Evolutionary conservation across 176 grass and related monocot species (phyloP).

Genomic region (Paspalum notatum): DNA sequence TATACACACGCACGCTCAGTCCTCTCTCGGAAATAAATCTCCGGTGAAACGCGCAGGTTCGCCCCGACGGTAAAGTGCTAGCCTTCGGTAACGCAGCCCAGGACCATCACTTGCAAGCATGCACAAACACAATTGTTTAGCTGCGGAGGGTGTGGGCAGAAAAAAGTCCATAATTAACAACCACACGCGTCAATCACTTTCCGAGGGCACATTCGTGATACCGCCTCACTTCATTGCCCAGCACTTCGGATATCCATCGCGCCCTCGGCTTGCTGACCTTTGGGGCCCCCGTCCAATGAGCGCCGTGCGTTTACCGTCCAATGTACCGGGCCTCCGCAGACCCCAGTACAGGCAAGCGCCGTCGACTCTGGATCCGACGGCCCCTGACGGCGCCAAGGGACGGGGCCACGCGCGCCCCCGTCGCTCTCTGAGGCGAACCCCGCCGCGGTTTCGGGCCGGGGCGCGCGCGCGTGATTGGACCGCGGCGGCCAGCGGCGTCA

Average conservation of each 20-base stretch:
- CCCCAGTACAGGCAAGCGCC: background rate
- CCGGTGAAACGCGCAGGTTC: too few species aligned
- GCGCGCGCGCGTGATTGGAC: constrained; percentile 11
- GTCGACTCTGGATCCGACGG: constrained; percentile 23
- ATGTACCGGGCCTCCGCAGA: background rate
- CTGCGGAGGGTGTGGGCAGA: background rate
- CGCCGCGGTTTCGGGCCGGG: background rate
- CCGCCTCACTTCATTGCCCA: background rate
- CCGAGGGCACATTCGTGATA: background rate
- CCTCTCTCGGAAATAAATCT: too few species aligned
- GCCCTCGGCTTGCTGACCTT: background rate
- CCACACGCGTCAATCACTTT: background rate
- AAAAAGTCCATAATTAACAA: constrained; percentile 8
- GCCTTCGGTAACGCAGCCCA: background rate
- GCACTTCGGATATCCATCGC: background rate
- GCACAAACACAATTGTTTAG: background rate
- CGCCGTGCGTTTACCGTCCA: background rate
- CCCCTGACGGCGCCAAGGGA: too few species aligned
- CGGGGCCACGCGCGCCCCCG: background rate
- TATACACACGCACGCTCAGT: too few species aligned
- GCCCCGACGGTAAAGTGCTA: too few species aligned
- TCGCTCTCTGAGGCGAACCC: background rate
- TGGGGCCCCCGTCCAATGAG: background rate
- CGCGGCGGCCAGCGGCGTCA: constrained; percentile 39
- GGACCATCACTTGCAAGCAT: background rate